Conservation (phyloP, 306 rosid genomes). For the Astragalus membranaceus region DNA sequence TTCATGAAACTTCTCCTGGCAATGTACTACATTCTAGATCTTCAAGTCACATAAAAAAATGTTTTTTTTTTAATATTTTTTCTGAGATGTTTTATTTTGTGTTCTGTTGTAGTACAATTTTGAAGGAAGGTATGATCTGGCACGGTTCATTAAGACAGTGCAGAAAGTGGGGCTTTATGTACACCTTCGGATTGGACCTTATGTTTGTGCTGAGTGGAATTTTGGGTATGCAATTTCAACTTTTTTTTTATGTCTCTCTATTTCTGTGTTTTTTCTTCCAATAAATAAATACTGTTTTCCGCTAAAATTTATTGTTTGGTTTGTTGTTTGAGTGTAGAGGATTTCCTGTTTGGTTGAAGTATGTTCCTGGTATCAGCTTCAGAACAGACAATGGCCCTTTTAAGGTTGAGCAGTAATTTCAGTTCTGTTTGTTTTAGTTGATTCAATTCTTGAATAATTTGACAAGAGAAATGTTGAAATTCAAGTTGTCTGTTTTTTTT, state of each 20-base stretch:
- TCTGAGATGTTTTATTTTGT: neutral
- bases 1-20: conserved; percentile 94
- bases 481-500: neutral
- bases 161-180: conserved; percentile 85
- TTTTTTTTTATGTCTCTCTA: neutral
- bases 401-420: conserved; percentile 49
- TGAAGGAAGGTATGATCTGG: conserved; percentile 90
- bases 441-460: neutral
- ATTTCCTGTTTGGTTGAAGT: conserved; percentile 96
- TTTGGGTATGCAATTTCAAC: conserved; percentile 57
- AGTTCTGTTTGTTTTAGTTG: neutral
- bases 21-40: conserved; percentile 56
- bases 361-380: conserved; percentile 94
- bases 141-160: conserved; percentile 79
- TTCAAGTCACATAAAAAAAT: neutral
- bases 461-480: neutral
- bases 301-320: neutral
- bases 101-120: conserved; percentile 62
- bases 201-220: conserved; percentile 96
- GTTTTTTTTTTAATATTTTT: neutral
- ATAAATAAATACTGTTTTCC: neutral
- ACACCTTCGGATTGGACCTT: conserved; percentile 97
- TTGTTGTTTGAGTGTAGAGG: conserved; percentile 50
- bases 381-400: conserved; percentile 89
- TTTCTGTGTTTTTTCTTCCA: neutral